phyloP scores from a whole-genome alignment of 2,329 filamentous ascomycete genomes.

The Colletotrichum sojae region DNA sequence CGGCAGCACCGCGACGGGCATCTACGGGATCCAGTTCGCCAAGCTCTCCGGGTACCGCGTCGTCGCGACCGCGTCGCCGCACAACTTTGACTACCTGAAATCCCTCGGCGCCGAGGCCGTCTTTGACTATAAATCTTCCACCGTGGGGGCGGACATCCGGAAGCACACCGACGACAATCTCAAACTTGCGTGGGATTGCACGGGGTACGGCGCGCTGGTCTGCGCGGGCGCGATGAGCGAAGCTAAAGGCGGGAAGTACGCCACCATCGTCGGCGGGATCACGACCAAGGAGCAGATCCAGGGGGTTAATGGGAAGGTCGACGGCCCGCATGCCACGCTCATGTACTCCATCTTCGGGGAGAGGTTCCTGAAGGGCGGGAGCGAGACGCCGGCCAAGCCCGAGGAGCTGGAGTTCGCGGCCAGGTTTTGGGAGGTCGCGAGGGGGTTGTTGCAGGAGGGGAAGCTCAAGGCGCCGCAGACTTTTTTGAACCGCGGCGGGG shows the following conservation, averaged over 20 bases:
- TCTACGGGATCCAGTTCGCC: constrained; percentile 63
- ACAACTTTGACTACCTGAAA: constrained; percentile 56
- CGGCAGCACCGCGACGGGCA: constrained; percentile 68
- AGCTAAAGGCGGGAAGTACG: constrained; percentile 49
- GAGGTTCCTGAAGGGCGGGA: constrained; percentile 44
- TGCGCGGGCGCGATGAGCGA: constrained; percentile 49
- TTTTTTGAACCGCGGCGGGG: constrained; percentile 47
- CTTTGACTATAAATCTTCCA: constrained; percentile 60
- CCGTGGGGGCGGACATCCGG: constrained; percentile 43
- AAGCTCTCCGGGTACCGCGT: constrained; percentile 57
- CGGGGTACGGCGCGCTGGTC: constrained; percentile 45
- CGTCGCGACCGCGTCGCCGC: constrained; percentile 55
- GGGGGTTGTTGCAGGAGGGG: constrained; percentile 51
- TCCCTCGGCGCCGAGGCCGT: constrained; percentile 60
- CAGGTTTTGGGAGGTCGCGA: constrained; percentile 53
- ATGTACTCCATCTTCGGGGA: constrained; percentile 59
- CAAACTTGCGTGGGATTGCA: constrained; percentile 54
- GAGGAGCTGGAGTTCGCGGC: constrained; percentile 54
- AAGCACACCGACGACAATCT: constrained; percentile 45
- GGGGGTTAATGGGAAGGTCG: constrained; percentile 57
- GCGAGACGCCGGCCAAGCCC: constrained; percentile 42
- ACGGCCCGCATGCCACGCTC: constrained; percentile 48
- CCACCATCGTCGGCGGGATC: constrained; percentile 56
- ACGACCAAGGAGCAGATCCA: constrained; percentile 52
- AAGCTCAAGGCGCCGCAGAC: constrained; percentile 52